These are phyloP conservation scores for Spathaspora arborariae DNA, from an alignment of 805 yeast species.

Conservation along the genomic window DNA sequence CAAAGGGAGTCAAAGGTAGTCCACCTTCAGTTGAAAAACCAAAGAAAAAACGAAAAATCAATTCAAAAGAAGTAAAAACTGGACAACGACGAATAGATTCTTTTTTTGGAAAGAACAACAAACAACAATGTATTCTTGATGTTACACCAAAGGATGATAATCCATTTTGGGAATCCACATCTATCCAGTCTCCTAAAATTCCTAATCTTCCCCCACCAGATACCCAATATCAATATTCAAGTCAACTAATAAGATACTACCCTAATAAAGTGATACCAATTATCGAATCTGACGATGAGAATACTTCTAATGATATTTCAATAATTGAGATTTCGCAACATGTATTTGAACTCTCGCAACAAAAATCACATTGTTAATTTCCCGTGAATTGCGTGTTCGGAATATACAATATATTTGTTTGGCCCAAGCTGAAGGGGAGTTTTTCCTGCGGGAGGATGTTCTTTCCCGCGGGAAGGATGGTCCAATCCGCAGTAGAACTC, in stretches of 20 bases:
- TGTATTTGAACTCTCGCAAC: not conserved
- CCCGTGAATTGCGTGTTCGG: too few relatives aligned
- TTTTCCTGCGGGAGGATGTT: too few relatives aligned
- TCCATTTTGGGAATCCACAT: not conserved
- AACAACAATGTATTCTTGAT: not conserved
- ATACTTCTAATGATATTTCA: not conserved
- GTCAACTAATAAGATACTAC: not conserved
- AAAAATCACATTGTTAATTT: not conserved
- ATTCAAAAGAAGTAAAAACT: not conserved
- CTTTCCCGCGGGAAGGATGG: too few relatives aligned
- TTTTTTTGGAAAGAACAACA: not conserved
- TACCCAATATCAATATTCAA: not conserved
- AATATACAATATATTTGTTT: too few relatives aligned
- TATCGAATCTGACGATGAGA: not conserved
- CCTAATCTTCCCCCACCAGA: not conserved
- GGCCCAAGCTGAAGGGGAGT: too few relatives aligned
- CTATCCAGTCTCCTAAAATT: not conserved
- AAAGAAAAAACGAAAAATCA: not conserved
- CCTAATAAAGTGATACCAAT: not conserved
- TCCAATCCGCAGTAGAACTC: too few relatives aligned
- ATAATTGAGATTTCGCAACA: not conserved
- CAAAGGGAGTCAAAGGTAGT: not conserved
- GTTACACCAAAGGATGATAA: not conserved
- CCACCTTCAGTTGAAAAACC: not conserved
- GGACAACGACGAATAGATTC: constrained; percentile 4